Evolutionary conservation across 2,329 filamentous ascomycete genomes (phyloP).

Genomic region (Penicillium frequentans): DNA sequence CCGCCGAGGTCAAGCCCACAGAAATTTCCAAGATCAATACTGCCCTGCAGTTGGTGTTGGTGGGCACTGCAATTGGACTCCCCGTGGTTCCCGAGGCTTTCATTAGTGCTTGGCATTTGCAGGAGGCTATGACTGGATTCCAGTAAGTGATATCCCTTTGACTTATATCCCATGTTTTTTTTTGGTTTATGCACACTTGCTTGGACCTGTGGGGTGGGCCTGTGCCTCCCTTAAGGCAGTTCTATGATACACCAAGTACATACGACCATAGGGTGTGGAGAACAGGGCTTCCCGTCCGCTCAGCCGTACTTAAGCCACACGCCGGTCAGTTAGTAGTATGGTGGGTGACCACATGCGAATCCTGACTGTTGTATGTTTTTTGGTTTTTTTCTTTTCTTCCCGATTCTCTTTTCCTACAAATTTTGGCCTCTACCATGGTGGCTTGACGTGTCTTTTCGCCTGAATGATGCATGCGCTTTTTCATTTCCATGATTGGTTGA

Average conservation of each 20-base stretch:
- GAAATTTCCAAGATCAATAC: constrained; percentile 71
- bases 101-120: constrained; percentile 53
- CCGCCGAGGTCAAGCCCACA: constrained; percentile 47
- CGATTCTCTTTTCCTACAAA: too few relatives aligned
- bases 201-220: not conserved
- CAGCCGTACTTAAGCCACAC: constrained; percentile 51
- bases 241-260: constrained; percentile 20
- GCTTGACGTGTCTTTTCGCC: not conserved
- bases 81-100: constrained; percentile 66
- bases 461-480: not conserved
- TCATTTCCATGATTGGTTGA: not conserved
- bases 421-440: not conserved
- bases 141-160: constrained; percentile 35
- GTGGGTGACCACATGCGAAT: constrained; percentile 52
- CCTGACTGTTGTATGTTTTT: constrained; percentile 47
- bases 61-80: constrained; percentile 79
- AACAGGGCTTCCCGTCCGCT: constrained; percentile 52
- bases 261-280: constrained; percentile 50
- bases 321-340: constrained; percentile 50
- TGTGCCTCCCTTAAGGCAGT: constrained; percentile 16
- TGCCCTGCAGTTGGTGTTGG: constrained; percentile 80
- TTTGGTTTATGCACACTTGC: not conserved
- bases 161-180: not conserved
- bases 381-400: constrained; percentile 1
- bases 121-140: constrained; percentile 61